phyloP scores from a whole-genome alignment of 2,329 filamentous ascomycete species.

The Fusarium chlamydosporum region DNA sequence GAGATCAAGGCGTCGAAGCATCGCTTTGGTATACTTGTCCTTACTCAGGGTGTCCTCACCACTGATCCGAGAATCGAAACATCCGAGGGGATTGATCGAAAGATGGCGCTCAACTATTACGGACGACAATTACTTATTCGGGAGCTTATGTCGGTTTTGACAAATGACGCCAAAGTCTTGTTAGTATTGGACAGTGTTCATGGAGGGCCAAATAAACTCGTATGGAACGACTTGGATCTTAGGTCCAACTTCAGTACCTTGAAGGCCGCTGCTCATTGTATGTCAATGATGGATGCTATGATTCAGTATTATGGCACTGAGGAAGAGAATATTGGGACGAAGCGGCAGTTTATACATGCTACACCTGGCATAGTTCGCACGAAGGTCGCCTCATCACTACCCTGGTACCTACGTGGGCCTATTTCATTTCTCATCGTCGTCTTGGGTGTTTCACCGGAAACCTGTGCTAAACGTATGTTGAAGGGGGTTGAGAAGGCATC shows the following conservation, averaged over 20 bases:
- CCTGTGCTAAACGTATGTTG: constrained; percentile 51
- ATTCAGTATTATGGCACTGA: constrained; percentile 54
- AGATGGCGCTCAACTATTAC: constrained; percentile 64
- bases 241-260: constrained; percentile 53
- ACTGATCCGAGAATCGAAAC: constrained; percentile 58
- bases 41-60: constrained; percentile 58
- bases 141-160: constrained; percentile 58
- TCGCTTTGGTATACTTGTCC: constrained; percentile 57
- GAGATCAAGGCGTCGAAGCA: constrained; percentile 42
- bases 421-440: constrained; percentile 33
- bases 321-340: constrained; percentile 25
- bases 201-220: constrained; percentile 54
- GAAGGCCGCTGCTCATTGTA: constrained; percentile 56
- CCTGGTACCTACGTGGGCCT: constrained; percentile 49
- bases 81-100: constrained; percentile 60
- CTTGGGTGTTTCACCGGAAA: constrained; percentile 47
- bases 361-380: constrained; percentile 59
- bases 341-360: constrained; percentile 58
- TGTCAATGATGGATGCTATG: constrained; percentile 58
- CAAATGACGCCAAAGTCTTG: constrained; percentile 56
- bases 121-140: constrained; percentile 60
- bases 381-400: constrained; percentile 50
- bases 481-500: constrained; percentile 37
- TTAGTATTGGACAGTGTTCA: constrained; percentile 54
- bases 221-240: constrained; percentile 59